These are phyloP conservation scores for Pseudogymnoascus sp. DNA, from an alignment of 2,329 filamentous ascomycete species.

Conservation along the genomic window DNA sequence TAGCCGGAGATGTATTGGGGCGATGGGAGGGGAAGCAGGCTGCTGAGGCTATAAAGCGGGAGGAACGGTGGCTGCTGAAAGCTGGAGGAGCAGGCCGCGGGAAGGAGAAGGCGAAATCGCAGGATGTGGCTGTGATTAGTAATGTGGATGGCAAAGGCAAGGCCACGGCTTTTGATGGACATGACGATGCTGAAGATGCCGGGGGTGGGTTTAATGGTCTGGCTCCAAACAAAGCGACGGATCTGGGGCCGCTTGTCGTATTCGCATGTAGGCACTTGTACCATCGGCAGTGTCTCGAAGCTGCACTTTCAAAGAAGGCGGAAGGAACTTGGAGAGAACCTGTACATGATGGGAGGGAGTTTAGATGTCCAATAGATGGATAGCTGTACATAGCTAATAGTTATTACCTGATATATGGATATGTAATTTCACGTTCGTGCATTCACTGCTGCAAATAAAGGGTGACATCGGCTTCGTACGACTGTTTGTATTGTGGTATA, in stretches of 20 bases:
- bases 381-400: slow-evolving; percentile 15
- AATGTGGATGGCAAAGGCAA: slow-evolving; percentile 40
- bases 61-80: slow-evolving; percentile 28
- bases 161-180: slow-evolving; percentile 36
- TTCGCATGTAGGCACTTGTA: slow-evolving; percentile 66
- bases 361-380: slow-evolving; percentile 35
- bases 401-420: background rate
- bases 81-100: slow-evolving; percentile 25
- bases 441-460: background rate
- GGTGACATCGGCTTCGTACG: too few relatives aligned
- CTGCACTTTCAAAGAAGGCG: slow-evolving; percentile 47
- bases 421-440: background rate
- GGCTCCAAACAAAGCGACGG: slow-evolving; percentile 35
- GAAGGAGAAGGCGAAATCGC: slow-evolving; percentile 16
- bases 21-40: slow-evolving; percentile 65
- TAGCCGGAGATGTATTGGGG: slow-evolving; percentile 68
- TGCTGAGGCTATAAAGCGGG: slow-evolving; percentile 37
- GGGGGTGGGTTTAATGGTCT: slow-evolving; percentile 19
- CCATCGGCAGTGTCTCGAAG: slow-evolving; percentile 62
- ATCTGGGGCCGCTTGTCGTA: slow-evolving; percentile 59
- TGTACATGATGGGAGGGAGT: slow-evolving; percentile 41
- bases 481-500: background rate
- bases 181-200: slow-evolving; percentile 37
- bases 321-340: slow-evolving; percentile 47
- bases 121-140: background rate